Evolutionary conservation across 108 stramenopile species (phyloP), one percentile per base, ranked within the genome.

Genomic region (Cyclotella sp.): DNA sequence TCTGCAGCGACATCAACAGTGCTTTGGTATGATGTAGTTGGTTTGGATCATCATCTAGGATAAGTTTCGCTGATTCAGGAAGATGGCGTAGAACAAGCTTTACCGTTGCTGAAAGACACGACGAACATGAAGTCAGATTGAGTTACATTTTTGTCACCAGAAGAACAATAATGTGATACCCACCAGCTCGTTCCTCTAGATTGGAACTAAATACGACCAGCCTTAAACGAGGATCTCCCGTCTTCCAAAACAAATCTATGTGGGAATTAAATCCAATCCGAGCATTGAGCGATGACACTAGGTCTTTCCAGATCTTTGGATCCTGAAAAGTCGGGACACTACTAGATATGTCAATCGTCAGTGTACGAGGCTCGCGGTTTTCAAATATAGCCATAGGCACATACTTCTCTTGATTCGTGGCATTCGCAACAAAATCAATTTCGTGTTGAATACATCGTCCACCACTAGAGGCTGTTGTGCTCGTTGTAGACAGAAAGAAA

Each of bases 191-290:
- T 42, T 83, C 82, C 13, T 76, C 75, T 34, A 40, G 55, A 73
- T 76, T 83, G 16, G 82, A 76, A 47, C 75, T 75, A 63, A 83
- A 83, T 28, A 83, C 63, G 13, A 83, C 70, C 54, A 83, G 41
- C 49, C 68, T 76, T 41, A 83, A 57, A 9, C 59, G 24, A 54
- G 82, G 75, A 29, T 83, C 75, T 40, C 66, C 76, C 42, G 53
- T 72, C 55, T 45, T 69, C 19, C 66, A 83, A 62, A 61, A 72
- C 11, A 83, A 49, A 68, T 83, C 82, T 68, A 83, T 63, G 71
- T 55, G 71, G 5, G 82, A 72, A 44, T 69, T 73, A 30, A 55
- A 41, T 16, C 75, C 75, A 39, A 76, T 60, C 18, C 66, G 24
- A 22, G 34, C 60, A 72, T 83, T 83, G n/a, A 83, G 44, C 10